Evolutionary conservation across 164 flowering plant genomes (phyloP).

Genomic region (Houttuynia cordata): DNA sequence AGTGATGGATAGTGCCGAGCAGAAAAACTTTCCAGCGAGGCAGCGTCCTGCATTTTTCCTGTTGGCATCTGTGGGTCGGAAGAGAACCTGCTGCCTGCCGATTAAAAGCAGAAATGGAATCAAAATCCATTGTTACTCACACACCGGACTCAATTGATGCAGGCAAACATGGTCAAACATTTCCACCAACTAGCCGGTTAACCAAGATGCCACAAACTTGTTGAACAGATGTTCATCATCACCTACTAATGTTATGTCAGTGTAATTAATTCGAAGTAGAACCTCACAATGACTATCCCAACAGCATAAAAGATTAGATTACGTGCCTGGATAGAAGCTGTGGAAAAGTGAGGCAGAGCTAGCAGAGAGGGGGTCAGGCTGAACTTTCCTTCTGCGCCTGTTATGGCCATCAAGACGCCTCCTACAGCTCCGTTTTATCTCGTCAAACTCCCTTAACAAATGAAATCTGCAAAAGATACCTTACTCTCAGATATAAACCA

Average conservation of each 20-base stretch:
- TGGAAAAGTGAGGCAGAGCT: conserved; percentile 29
- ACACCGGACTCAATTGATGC: not conserved
- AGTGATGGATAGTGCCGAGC: not conserved
- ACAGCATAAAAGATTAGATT: too few species aligned
- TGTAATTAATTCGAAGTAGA: too few species aligned
- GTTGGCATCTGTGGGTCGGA: not conserved
- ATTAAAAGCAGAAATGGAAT: not conserved
- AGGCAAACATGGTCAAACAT: not conserved
- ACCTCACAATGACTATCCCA: not conserved
- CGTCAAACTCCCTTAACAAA: conserved; percentile 64
- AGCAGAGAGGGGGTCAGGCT: conserved; percentile 39
- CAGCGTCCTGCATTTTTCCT: not conserved
- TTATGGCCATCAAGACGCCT: conserved; percentile 82
- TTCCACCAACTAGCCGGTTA: not conserved
- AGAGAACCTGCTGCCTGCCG: not conserved
- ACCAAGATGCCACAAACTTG: not conserved
- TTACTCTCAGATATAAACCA: not conserved
- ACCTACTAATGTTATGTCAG: not conserved
- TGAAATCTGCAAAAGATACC: conserved; percentile 38
- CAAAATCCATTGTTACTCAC: not conserved
- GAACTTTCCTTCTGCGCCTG: conserved; percentile 67
- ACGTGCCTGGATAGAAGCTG: conserved; percentile 40
- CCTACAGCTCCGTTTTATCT: conserved; percentile 70
- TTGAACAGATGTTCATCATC: too few species aligned
- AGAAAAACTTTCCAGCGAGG: not conserved